These are phyloP conservation scores for Oryza rufipogon DNA, from an alignment of 176 grass and related monocot species.

Conservation along the genomic window DNA sequence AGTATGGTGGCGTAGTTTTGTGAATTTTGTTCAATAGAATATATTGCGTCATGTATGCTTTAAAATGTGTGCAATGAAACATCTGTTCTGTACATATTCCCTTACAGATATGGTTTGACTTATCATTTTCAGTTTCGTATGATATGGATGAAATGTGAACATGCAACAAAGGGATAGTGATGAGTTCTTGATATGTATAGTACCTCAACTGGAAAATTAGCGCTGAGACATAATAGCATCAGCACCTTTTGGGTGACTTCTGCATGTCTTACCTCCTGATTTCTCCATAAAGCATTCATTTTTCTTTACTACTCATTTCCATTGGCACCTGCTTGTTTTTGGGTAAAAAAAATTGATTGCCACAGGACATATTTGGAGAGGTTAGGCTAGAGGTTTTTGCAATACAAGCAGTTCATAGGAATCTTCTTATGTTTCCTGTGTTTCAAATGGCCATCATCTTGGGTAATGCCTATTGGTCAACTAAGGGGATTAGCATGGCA, in stretches of 20 bases:
- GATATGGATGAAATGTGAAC: background rate
- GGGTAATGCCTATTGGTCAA: background rate
- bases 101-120: background rate
- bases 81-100: background rate
- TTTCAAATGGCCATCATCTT: background rate
- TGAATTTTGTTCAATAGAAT: background rate
- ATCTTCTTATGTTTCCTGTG: background rate
- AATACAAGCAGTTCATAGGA: background rate
- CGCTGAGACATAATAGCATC: background rate
- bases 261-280: background rate
- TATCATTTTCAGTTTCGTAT: background rate
- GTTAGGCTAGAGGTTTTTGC: background rate
- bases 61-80: background rate
- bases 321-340: background rate
- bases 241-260: constrained; percentile 1
- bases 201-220: background rate
- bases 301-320: background rate
- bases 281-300: background rate
- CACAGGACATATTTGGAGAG: background rate
- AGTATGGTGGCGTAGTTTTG: background rate
- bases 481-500: background rate
- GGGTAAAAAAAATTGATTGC: background rate
- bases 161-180: background rate
- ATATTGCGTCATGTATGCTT: background rate
- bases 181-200: background rate